Conservation (phyloP, 169 alveolate genomes). For the Plasmodium cynomolgi region DNA sequence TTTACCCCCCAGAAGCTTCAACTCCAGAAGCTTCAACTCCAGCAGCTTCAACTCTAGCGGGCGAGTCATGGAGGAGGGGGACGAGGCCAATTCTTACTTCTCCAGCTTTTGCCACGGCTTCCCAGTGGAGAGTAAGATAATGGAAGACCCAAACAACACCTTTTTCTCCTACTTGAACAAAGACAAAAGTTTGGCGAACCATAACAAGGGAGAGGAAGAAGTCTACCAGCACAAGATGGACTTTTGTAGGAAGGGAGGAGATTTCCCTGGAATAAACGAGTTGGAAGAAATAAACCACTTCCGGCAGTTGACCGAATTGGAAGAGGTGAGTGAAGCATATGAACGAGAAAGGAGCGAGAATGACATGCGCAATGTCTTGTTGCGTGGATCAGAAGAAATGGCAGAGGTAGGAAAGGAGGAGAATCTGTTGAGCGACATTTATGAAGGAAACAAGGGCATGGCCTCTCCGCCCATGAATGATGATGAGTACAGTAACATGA, state of each 20-base stretch:
- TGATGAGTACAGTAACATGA: conserved; percentile 42
- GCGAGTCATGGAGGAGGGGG: conserved; percentile 2
- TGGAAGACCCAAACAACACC: not conserved
- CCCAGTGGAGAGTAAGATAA: not conserved
- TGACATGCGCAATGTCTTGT: not conserved
- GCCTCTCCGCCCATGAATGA: not conserved
- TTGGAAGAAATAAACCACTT: not conserved
- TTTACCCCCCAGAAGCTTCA: not conserved
- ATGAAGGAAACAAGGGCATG: conserved; percentile 13
- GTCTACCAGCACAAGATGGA: not conserved
- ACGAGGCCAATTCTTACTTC: conserved; percentile 12
- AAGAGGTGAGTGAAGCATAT: not conserved
- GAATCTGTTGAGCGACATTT: not conserved
- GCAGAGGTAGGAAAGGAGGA: conserved; percentile 25
- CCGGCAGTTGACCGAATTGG: not conserved
- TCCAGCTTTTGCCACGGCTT: conserved; percentile 12
- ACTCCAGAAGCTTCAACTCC: not conserved
- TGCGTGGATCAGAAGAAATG: not conserved
- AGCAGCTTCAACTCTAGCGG: not conserved
- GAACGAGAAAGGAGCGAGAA: not conserved
- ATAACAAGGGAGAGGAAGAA: conserved; percentile 10
- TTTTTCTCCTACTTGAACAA: conserved; percentile 6
- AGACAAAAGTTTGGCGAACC: not conserved
- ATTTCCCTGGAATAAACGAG: not conserved
- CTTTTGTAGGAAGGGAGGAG: not conserved